Conservation (phyloP, 106 monocot genomes). For the Allium cepa region DNA sequence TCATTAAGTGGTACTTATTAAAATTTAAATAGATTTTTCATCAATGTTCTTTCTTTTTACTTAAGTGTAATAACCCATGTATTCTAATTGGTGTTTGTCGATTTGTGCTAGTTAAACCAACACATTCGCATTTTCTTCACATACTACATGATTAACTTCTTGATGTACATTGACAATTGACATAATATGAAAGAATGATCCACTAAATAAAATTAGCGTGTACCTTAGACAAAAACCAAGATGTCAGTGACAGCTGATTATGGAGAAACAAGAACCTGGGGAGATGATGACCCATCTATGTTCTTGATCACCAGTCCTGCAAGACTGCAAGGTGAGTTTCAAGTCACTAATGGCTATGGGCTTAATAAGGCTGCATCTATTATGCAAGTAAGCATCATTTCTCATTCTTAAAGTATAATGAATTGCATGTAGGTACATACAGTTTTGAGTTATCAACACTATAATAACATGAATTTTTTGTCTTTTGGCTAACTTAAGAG, state of each 20-base stretch:
- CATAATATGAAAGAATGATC: too few species aligned
- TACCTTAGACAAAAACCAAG: neutral
- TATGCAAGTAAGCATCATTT: constrained; percentile 3
- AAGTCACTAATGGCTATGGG: constrained; percentile 16
- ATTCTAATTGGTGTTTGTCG: too few species aligned
- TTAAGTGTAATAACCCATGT: too few species aligned
- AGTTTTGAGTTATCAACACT: neutral
- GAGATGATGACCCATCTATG: constrained; percentile 4
- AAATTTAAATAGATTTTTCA: too few species aligned
- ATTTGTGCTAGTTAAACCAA: too few species aligned
- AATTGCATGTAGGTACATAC: neutral
- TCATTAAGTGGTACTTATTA: too few species aligned
- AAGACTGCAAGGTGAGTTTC: constrained; percentile 8
- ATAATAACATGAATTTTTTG: neutral
- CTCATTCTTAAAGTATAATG: neutral
- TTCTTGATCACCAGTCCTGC: neutral
- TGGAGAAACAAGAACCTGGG: too few species aligned
- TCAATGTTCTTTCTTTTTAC: too few species aligned
- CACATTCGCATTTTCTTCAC: too few species aligned
- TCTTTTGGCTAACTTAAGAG: neutral
- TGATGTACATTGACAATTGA: too few species aligned
- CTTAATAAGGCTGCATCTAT: neutral
- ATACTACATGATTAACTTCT: too few species aligned
- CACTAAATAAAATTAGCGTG: too few species aligned
- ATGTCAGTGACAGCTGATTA: constrained; percentile 2